Evolutionary conservation across 2,329 filamentous ascomycete species (phyloP), one percentile per base, ranked within the genome.

Genomic region (Harringtonia aguacate): DNA sequence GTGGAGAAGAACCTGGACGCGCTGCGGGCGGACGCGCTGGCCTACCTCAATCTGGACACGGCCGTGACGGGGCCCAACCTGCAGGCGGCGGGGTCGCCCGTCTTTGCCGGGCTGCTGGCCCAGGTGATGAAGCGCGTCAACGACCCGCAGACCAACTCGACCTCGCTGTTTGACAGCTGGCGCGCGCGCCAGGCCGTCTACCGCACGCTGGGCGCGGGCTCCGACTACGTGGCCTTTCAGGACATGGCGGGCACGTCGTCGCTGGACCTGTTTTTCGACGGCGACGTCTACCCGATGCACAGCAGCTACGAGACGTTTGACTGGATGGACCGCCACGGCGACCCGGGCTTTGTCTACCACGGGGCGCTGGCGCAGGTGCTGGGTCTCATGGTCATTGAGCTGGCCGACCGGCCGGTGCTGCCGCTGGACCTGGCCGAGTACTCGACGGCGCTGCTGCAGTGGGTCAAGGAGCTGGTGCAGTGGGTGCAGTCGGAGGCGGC

Each of bases 141-240:
- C 4, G 88, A 95, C 54, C 86, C 87, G 0, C 60, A 69, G 39
- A 69, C 69, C 36, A 92, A 94, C 56, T 69, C 73, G 41, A n/a
- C n/a, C n/a, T 85, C 86, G 1, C 64, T 97, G 9, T 76, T 77
- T 38, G 70, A 84, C 20, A 67, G 89, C 3, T 97, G 89, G 87
- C 76, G 86, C n/a, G 66, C 71, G 17, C 67, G 73, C 3, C 66
- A 73, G 14, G 70, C 65, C 20, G 66, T 73, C 27, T 67, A 97
- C 1, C 78, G 80, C 37, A 76, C 78, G 2, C 70, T 94, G 0
- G 86, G 81, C 13, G 80, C 79, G 5, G 81, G 75, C 10, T 84
- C 86, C 52, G 92, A 97, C 61, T 92, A 86, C 55, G 84, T 88
- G 3, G 79, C 88, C 2, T 98, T 97, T 61, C 90, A 94, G 62